These are phyloP conservation scores for Marvania coccoides DNA, from an alignment of 139 green algal genomes.

Conservation along the genomic window DNA sequence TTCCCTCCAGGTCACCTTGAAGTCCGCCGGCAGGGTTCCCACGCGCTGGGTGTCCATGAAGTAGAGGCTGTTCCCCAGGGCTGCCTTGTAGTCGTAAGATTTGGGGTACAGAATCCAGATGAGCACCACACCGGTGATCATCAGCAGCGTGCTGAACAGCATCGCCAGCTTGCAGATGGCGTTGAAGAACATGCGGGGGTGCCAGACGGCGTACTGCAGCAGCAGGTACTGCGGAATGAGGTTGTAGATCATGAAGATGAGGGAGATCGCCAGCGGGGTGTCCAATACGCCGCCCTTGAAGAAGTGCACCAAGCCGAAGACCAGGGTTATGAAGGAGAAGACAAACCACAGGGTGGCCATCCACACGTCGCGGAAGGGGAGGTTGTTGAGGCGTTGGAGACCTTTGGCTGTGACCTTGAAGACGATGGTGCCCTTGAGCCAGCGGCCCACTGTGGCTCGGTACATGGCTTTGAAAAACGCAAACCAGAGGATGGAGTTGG, in stretches of 20 bases:
- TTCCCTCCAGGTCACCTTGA: constrained; percentile 36
- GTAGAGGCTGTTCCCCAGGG: constrained; percentile 14
- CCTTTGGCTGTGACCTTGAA: constrained; percentile 59
- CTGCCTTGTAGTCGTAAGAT: constrained; percentile 33
- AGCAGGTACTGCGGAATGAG: constrained; percentile 42
- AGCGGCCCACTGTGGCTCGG: constrained; percentile 27
- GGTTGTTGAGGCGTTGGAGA: constrained; percentile 23
- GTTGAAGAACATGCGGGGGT: constrained; percentile 16
- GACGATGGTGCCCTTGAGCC: constrained; percentile 26
- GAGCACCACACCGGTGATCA: constrained; percentile 31
- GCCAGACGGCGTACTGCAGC: constrained; percentile 30
- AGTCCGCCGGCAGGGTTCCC: constrained; percentile 32
- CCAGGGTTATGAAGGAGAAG: constrained; percentile 19
- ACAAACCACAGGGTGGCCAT: constrained; percentile 17
- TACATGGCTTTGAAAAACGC: constrained; percentile 55
- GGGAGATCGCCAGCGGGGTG: constrained; percentile 33
- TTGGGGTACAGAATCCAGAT: constrained; percentile 47
- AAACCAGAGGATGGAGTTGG: constrained; percentile 47
- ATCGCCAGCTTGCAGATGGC: constrained; percentile 14
- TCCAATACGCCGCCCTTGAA: constrained; percentile 9
- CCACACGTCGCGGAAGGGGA: constrained; percentile 30
- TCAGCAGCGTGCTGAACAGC: constrained; percentile 15
- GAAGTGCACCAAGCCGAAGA: constrained; percentile 36
- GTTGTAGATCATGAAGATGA: constrained; percentile 48
- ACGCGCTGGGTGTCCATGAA: constrained; percentile 43